A percentile compares a stretch with the other conserved stretches of the same genome.
Conservation (phyloP, 257 asterid genomes). For the Solanum tarijense region DNA sequence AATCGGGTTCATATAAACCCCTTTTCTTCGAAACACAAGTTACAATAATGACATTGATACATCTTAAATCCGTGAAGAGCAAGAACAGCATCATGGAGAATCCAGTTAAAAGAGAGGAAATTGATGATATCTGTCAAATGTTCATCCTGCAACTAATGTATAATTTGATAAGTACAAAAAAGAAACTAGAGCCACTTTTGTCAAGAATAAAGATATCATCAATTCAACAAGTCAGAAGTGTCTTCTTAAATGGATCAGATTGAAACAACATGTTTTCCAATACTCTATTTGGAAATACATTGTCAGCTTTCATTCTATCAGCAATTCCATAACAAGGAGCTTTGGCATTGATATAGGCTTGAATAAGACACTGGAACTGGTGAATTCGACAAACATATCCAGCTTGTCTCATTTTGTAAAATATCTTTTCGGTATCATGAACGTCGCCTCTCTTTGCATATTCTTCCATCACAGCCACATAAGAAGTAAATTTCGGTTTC, state of each 20-base stretch:
- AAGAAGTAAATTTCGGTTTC: slow-evolving; percentile 33
- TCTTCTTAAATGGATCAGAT: slow-evolving; percentile 35
- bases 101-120: neutral
- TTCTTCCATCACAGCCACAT: slow-evolving; percentile 31
- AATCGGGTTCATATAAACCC: neutral
- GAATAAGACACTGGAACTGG: slow-evolving; percentile 37
- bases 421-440: slow-evolving; percentile 54
- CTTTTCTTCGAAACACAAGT: neutral
- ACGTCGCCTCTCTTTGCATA: slow-evolving; percentile 52
- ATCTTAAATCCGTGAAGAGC: neutral
- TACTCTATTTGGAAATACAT: slow-evolving; percentile 22
- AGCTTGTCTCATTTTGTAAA: slow-evolving; percentile 32
- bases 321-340: slow-evolving; percentile 50
- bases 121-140: neutral
- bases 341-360: slow-evolving; percentile 44
- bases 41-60: neutral
- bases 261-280: slow-evolving; percentile 29
- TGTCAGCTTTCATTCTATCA: slow-evolving; percentile 63
- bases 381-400: slow-evolving; percentile 29
- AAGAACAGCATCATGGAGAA: neutral
- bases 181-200: neutral
- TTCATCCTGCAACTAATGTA: neutral
- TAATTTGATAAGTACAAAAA: neutral
- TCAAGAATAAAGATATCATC: neutral
- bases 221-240: slow-evolving; percentile 15